Evolutionary conservation across 768 basidiomycete species (phyloP).

Genomic region (Hericium rajendrae): DNA sequence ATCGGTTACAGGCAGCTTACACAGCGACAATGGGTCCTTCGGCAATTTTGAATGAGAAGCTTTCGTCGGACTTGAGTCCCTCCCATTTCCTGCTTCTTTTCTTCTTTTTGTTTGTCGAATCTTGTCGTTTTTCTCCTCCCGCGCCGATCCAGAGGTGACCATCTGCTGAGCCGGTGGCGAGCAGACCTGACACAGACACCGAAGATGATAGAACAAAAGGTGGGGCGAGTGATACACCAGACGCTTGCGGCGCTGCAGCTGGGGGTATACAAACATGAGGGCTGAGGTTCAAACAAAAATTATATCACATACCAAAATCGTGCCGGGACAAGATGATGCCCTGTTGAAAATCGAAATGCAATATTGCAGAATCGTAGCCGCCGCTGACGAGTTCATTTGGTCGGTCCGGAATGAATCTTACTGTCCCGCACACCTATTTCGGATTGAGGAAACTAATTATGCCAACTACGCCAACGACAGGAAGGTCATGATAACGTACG

Average conservation of each 20-base stretch:
- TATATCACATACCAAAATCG: slow-evolving; percentile 40
- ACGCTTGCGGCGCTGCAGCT: slow-evolving; percentile 32
- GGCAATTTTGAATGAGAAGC: slow-evolving; percentile 40
- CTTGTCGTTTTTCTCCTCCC: slow-evolving; percentile 46
- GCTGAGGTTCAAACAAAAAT: background rate
- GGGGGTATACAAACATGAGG: background rate
- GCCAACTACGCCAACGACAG: background rate
- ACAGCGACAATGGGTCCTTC: slow-evolving; percentile 68
- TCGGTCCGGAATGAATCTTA: slow-evolving; percentile 62
- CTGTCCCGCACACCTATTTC: slow-evolving; percentile 58
- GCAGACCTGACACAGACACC: slow-evolving; percentile 45
- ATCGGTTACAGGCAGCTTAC: slow-evolving; percentile 29
- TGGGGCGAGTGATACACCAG: slow-evolving; percentile 54
- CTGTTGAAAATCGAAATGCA: slow-evolving; percentile 59
- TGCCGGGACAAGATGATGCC: slow-evolving; percentile 47
- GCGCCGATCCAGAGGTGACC: slow-evolving; percentile 62
- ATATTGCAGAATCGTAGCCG: slow-evolving; percentile 60
- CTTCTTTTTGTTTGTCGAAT: slow-evolving; percentile 19
- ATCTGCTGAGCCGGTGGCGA: slow-evolving; percentile 70
- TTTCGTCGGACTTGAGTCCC: slow-evolving; percentile 44
- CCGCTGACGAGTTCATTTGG: slow-evolving; percentile 67
- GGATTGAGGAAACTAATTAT: slow-evolving; percentile 2
- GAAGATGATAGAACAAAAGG: slow-evolving; percentile 64
- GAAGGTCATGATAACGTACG: slow-evolving; percentile 31
- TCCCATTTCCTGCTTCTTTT: slow-evolving; percentile 64